Evolutionary conservation across 768 basidiomycete species (phyloP).

Genomic region (Lactarius hengduanensis): DNA sequence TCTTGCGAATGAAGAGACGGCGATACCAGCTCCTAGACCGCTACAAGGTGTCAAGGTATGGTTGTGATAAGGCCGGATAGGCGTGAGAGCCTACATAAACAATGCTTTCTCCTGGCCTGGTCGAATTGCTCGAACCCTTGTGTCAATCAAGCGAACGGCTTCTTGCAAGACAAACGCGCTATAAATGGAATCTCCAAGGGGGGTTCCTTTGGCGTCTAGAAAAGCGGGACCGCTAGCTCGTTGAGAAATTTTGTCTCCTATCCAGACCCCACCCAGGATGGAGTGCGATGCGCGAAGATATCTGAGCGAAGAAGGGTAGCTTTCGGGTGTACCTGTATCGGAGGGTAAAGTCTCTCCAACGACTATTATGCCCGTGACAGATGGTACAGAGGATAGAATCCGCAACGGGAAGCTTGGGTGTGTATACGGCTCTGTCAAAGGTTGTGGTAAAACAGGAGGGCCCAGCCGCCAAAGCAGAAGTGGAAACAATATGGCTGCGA

Average conservation of each 20-base stretch:
- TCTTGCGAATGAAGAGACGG: slow-evolving; percentile 68
- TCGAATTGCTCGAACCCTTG: slow-evolving; percentile 41
- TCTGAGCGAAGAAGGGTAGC: slow-evolving; percentile 38
- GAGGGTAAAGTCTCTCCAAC: slow-evolving; percentile 70
- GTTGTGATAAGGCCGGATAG: background rate
- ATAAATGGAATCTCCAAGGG: slow-evolving; percentile 79
- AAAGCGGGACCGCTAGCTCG: slow-evolving; percentile 34
- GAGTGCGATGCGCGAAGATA: slow-evolving; percentile 56
- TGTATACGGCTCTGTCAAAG: slow-evolving; percentile 47
- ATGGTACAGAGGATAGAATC: slow-evolving; percentile 64
- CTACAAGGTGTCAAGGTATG: slow-evolving; percentile 41
- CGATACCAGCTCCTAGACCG: slow-evolving; percentile 85
- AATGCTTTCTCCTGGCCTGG: slow-evolving; percentile 52
- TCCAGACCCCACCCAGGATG: slow-evolving; percentile 75
- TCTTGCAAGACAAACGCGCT: slow-evolving; percentile 85
- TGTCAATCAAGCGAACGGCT: slow-evolving; percentile 67
- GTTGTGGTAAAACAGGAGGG: slow-evolving; percentile 57
- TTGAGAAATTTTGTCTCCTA: slow-evolving; percentile 46
- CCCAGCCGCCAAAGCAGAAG: slow-evolving; percentile 38
- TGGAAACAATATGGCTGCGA: slow-evolving; percentile 38
- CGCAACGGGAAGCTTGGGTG: slow-evolving; percentile 56
- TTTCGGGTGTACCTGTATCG: slow-evolving; percentile 10
- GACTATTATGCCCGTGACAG: slow-evolving; percentile 76
- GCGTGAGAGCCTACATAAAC: slow-evolving; percentile 56
- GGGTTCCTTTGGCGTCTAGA: slow-evolving; percentile 51